Evolutionary conservation across 192 early-diverging fungal genomes (phyloP).

Genomic region (Rhizoclosmatium sp.): DNA sequence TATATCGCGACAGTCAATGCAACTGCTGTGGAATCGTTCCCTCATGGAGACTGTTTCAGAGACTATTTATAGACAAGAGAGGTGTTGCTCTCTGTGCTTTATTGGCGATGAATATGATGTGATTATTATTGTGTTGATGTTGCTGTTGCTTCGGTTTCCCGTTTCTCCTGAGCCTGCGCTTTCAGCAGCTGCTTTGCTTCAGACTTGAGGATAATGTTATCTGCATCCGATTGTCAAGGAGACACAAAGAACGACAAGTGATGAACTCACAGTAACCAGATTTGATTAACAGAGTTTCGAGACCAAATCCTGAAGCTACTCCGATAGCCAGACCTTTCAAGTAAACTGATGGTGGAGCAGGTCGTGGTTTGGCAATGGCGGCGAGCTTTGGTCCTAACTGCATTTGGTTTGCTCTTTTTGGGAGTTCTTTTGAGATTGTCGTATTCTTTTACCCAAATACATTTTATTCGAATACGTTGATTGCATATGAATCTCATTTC

Average conservation of each 20-base stretch:
- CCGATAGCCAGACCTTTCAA: constrained; percentile 14
- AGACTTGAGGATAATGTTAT: constrained; percentile 28
- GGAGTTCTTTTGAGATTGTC: not conserved
- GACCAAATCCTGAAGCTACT: constrained; percentile 14
- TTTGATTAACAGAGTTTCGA: constrained; percentile 30
- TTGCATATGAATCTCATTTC: too few species aligned
- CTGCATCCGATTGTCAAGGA: not conserved
- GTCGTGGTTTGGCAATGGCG: constrained; percentile 9
- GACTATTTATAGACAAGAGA: not conserved
- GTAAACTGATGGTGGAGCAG: constrained; percentile 22
- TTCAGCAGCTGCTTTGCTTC: constrained; percentile 30
- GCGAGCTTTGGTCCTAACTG: constrained; percentile 17
- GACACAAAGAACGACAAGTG: not conserved
- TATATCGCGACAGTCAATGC: not conserved
- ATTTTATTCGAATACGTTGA: too few species aligned
- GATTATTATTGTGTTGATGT: not conserved
- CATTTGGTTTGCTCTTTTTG: not conserved
- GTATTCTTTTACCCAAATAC: not conserved
- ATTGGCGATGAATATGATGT: too few species aligned
- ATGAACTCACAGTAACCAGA: constrained; percentile 23
- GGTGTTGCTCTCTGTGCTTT: not conserved
- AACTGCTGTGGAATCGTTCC: not conserved
- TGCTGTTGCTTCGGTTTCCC: not conserved
- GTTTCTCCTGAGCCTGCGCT: not conserved
- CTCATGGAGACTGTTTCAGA: not conserved